phyloP scores from a whole-genome alignment of 352 stramenopile genomes.

The Thalassiosira hispida region DNA sequence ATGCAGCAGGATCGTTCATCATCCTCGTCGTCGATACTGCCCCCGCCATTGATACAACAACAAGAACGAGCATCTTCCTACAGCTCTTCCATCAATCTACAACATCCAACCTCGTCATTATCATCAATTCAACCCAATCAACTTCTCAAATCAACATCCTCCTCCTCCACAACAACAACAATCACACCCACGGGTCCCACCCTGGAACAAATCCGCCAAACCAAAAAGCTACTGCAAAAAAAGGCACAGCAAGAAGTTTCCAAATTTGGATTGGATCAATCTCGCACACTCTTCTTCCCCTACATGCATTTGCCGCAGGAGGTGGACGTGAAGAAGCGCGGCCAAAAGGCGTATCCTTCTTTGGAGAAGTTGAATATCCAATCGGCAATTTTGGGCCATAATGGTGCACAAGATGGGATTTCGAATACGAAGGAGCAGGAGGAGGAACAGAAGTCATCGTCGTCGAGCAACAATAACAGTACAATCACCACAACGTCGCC shows the following conservation, averaged over 20 bases:
- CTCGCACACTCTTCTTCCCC: conserved; percentile 15
- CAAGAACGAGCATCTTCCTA: neutral
- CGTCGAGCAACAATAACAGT: neutral
- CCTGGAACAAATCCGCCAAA: neutral
- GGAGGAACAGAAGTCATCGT: too few species aligned
- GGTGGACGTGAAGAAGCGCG: conserved; percentile 12
- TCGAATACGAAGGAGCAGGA: too few species aligned
- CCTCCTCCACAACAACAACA: neutral
- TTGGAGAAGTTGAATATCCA: conserved; percentile 11
- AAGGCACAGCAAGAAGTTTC: neutral
- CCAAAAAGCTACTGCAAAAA: neutral
- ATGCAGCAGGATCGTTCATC: too few species aligned
- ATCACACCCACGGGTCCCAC: neutral
- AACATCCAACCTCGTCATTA: neutral
- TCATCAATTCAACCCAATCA: neutral
- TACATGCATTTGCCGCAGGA: conserved; percentile 19
- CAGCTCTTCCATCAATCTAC: neutral
- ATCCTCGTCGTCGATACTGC: too few species aligned
- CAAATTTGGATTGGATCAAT: conserved; percentile 18
- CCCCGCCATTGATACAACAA: neutral
- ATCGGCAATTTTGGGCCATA: neutral
- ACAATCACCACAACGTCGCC: conserved; percentile 10
- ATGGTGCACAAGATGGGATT: neutral
- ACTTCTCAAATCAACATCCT: neutral
- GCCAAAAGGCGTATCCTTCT: conserved; percentile 5